These are phyloP conservation scores for Nakazawaea holstii DNA, from an alignment of 805 yeast genomes.

Conservation along the genomic window DNA sequence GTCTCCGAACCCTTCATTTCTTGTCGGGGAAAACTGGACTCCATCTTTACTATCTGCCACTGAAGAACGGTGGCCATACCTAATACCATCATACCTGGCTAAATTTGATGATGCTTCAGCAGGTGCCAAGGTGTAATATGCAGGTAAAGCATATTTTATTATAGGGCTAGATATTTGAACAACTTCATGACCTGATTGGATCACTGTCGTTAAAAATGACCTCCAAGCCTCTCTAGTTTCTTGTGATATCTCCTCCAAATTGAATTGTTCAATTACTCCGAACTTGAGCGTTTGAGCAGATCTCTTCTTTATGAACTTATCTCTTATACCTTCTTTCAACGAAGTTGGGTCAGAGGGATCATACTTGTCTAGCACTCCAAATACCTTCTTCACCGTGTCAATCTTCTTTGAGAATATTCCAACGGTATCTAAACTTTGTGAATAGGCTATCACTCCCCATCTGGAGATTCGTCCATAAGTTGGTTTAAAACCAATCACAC, in stretches of 20 bases:
- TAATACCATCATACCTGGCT: constrained; percentile 83
- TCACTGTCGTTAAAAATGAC: constrained; percentile 36
- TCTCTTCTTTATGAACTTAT: too few species aligned
- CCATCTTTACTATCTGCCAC: constrained; percentile 27
- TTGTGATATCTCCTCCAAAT: constrained; percentile 46
- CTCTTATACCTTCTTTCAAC: constrained; percentile 32
- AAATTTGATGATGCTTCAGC: constrained; percentile 94
- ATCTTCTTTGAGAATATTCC: constrained; percentile 66
- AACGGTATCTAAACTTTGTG: constrained; percentile 92
- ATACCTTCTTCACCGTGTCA: constrained; percentile 41
- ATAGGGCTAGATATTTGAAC: constrained; percentile 67
- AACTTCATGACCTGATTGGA: constrained; percentile 46
- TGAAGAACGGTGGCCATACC: constrained; percentile 63
- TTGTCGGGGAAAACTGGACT: constrained; percentile 49
- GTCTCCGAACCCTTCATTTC: constrained; percentile 64
- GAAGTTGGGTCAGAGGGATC: constrained; percentile 84
- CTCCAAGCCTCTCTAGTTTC: constrained; percentile 44
- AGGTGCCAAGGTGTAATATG: constrained; percentile 84
- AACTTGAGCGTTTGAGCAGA: constrained; percentile 24
- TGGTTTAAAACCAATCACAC: constrained; percentile 86
- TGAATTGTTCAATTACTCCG: constrained; percentile 72
- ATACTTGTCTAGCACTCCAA: constrained; percentile 44
- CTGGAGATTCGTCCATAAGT: constrained; percentile 88
- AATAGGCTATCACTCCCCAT: constrained; percentile 89
- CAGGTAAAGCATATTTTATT: constrained; percentile 60